A percentile compares a stretch with the other conserved stretches of the same genome.
Conservation (phyloP, 495 filamentous ascomycete genomes). For the Aspergillus egyptiacus region DNA sequence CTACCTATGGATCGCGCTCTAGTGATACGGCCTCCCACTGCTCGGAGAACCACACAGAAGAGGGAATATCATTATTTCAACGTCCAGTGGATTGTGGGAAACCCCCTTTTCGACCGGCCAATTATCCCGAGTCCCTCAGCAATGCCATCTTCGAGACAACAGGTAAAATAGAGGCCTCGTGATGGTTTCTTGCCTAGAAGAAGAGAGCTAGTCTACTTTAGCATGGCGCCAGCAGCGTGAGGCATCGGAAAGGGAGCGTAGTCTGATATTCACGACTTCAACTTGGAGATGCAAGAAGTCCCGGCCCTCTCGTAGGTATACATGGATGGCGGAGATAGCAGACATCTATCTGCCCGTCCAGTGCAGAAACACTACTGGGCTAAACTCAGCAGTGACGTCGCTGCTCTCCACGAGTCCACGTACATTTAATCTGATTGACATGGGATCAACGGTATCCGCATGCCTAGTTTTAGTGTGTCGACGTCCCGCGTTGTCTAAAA, state of each 20-base stretch:
- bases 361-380: no score
- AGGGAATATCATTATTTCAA: background rate
- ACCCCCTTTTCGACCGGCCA: slow-evolving; percentile 7
- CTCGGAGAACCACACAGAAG: background rate
- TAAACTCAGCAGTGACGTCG: background rate
- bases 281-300: background rate
- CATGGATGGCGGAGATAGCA: background rate
- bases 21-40: background rate
- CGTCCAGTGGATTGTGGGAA: background rate
- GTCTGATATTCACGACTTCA: background rate
- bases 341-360: no score
- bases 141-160: background rate
- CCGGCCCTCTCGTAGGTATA: background rate
- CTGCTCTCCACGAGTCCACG: background rate
- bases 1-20: slow-evolving; percentile 2
- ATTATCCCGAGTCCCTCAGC: background rate
- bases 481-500: background rate
- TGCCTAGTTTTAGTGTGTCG: background rate
- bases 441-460: no score
- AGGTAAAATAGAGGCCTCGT: background rate
- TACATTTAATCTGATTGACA: background rate
- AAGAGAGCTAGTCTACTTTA: slow-evolving; percentile 10
- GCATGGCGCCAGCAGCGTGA: slow-evolving; percentile 1
- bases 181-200: background rate
- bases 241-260: slow-evolving; percentile 11